These are phyloP conservation scores for Amphichorda felina DNA, from an alignment of 2,329 filamentous ascomycete species.

Conservation along the genomic window DNA sequence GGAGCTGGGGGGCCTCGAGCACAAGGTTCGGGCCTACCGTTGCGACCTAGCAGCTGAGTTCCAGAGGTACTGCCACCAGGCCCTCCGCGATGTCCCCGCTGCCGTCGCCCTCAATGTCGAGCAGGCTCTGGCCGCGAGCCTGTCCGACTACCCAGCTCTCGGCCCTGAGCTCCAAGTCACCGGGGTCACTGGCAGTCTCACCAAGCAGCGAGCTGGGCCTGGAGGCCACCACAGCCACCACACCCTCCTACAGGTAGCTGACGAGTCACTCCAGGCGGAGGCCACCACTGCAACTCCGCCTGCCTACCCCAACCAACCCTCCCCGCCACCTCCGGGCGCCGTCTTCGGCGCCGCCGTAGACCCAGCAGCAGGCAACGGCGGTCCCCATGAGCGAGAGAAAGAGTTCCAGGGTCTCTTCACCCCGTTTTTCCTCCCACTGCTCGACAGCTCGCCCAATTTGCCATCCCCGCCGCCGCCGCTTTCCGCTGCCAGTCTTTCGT, in stretches of 20 bases:
- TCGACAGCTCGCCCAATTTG: conserved; percentile 29
- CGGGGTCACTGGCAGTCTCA: not conserved
- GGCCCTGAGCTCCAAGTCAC: conserved; percentile 18
- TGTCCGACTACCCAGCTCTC: conserved; percentile 33
- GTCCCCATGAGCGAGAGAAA: conserved; percentile 34
- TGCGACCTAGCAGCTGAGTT: conserved; percentile 46
- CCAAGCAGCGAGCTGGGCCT: too few relatives aligned
- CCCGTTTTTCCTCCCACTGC: conserved; percentile 48
- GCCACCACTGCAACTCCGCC: not conserved
- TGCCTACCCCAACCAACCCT: not conserved
- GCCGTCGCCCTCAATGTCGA: conserved; percentile 33
- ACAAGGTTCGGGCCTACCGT: conserved; percentile 43
- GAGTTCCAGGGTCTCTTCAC: conserved; percentile 53
- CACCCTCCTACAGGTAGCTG: not conserved
- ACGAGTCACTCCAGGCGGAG: not conserved
- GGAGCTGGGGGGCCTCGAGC: conserved; percentile 44
- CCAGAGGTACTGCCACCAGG: conserved; percentile 35
- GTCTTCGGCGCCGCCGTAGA: conserved; percentile 11
- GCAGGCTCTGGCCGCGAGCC: conserved; percentile 30
- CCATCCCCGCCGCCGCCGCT: conserved; percentile 5
- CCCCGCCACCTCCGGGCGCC: conserved; percentile 4
- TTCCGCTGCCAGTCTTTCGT: conserved; percentile 4
- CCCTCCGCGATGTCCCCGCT: conserved; percentile 34
- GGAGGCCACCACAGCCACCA: not conserved
- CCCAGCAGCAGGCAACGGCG: conserved; percentile 17